Percentiles rank a stretch among this genome's conserved stretches.
These are phyloP conservation scores for Penicillium paxilli DNA, from an alignment of 495 filamentous ascomycete species.

Conservation along the genomic window DNA sequence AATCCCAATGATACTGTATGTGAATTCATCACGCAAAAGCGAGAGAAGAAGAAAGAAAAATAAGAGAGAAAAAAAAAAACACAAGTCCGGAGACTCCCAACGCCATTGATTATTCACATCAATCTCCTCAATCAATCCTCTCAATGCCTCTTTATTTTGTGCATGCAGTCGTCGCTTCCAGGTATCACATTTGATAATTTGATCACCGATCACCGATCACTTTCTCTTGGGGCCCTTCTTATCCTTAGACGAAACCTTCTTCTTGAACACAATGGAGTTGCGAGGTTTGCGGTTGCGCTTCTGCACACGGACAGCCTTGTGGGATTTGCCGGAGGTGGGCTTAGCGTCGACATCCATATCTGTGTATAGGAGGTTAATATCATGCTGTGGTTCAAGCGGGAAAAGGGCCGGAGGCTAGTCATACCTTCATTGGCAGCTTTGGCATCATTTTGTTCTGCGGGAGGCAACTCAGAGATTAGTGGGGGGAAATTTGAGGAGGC, in stretches of 20 bases:
- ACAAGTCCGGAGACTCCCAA: conserved; percentile 14
- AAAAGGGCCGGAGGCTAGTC: neutral
- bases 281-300: conserved; percentile 44
- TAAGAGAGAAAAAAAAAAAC: neutral
- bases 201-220: too few relatives aligned
- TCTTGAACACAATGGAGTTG: conserved; percentile 44
- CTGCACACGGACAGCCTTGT: conserved; percentile 35
- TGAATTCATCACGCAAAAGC: neutral
- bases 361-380: conserved; percentile 7
- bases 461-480: conserved; percentile 1
- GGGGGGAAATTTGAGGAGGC: neutral
- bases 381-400: neutral
- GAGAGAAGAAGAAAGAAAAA: neutral
- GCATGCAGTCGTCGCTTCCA: conserved; percentile 33
- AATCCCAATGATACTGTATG: too few relatives aligned
- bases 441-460: conserved; percentile 17
- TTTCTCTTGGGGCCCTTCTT: conserved; percentile 34
- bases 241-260: conserved; percentile 21
- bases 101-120: conserved; percentile 7
- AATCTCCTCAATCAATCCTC: conserved; percentile 1
- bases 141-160: conserved; percentile 12
- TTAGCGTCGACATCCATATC: conserved; percentile 43
- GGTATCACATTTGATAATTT: too few relatives aligned
- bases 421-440: conserved; percentile 31
- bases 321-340: conserved; percentile 17